Conservation (phyloP, 345 rosid species). For the Boechera retrofracta region DNA sequence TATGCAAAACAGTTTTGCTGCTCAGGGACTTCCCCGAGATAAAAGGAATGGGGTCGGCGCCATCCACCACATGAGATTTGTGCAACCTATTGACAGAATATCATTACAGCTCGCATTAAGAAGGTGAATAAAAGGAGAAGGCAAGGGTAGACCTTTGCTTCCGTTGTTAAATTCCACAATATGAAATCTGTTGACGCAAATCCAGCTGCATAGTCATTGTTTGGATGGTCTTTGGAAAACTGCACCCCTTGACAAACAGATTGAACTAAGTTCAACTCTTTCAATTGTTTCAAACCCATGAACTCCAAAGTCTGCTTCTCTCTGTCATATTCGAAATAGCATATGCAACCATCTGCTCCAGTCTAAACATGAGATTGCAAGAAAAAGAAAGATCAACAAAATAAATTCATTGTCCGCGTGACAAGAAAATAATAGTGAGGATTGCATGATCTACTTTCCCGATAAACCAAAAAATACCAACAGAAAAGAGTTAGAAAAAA, state of each 20-base stretch:
- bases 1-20: constrained; percentile 78
- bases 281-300: constrained; percentile 90
- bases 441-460: constrained; percentile 3
- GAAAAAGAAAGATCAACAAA: constrained; percentile 34
- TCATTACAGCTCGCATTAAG: constrained; percentile 24
- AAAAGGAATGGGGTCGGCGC: constrained; percentile 95
- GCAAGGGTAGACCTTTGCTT: constrained; percentile 63
- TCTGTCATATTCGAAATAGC: constrained; percentile 75
- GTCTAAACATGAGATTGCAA: constrained; percentile 56
- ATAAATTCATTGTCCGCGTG: constrained; percentile 24
- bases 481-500: not conserved
- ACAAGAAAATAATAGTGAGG: constrained; percentile 3
- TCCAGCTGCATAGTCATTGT: constrained; percentile 77
- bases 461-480: constrained; percentile 12
- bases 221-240: constrained; percentile 49
- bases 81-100: constrained; percentile 62
- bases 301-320: constrained; percentile 66
- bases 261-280: constrained; percentile 82
- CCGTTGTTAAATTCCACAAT: constrained; percentile 76
- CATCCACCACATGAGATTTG: constrained; percentile 98
- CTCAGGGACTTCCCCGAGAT: constrained; percentile 80
- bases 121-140: constrained; percentile 21
- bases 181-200: constrained; percentile 90
- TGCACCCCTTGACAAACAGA: constrained; percentile 54
- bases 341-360: constrained; percentile 98